Base-by-base conservation (phyloP, 2,329 filamentous ascomycete genomes). In the Hyphodiscus sp. region DNA sequence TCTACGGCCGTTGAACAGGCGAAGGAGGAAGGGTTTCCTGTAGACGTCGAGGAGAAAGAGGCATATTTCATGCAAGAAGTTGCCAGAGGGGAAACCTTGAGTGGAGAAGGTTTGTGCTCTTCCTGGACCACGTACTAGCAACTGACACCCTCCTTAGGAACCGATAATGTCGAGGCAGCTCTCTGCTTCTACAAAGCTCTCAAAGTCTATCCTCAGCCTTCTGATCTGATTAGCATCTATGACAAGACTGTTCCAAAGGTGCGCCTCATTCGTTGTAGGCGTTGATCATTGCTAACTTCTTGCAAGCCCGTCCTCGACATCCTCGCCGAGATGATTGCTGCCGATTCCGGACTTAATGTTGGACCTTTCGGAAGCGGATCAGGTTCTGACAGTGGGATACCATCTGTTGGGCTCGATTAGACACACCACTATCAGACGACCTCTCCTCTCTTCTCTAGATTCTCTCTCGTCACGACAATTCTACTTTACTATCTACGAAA, bases 211-310 rank as follows among this genome's bases (percentile, higher is more conserved):
- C 94, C 94, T 50, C 87, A 89, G 66, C 94, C 92, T 13, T 82
- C 86, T 65, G 94, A 97, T 68, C 78, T 99, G 65, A 96, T 99
- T 71, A 82, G 82, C 67, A 96, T 99, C 72, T 99, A 99, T 74
- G 94, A 99, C 73, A 96, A 95, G 82, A 97, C 94, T 30, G 91
- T 97, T 45, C 87, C 92, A 65, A 96, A 96, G 87, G 91, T 90
- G 72, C 56, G 70, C 53, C 41, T 16, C 23, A n/a, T 41, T 49
- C 52, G 23, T 18, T 20, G 13, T 20, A 30, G 38, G 51, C 33
- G 20, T 16, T 57, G 41, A 53, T 57, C 63, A 58, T 62, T 49
- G 20, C 19, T 19, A 1, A 20, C 41, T 33, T 45, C 57, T 58
- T 62, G 58, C 9, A 61, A 94, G 87, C 85, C 91, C 58, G 89